Percentiles rank a stretch among this genome's conserved stretches.
phyloP scores from a whole-genome alignment of 371 early-diverging fungal genomes.

The Coemansia sp. region DNA sequence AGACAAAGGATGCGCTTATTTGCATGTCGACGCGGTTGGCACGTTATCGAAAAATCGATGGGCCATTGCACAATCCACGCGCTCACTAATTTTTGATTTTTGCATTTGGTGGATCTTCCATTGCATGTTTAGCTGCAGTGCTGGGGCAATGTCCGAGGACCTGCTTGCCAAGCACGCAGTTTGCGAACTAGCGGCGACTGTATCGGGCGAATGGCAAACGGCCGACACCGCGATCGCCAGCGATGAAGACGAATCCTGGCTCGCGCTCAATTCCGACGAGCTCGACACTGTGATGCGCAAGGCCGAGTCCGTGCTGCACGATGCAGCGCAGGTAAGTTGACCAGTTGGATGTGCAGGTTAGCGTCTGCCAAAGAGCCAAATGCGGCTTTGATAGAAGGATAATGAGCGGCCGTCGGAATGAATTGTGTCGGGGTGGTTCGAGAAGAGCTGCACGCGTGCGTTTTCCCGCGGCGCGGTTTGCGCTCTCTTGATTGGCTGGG shows the following conservation, averaged over 20 bases:
- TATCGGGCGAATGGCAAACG: background rate
- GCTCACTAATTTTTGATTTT: background rate
- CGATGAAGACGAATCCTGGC: constrained; percentile 46
- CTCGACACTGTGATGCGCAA: constrained; percentile 44
- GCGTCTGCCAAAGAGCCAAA: background rate
- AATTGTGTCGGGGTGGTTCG: constrained; percentile 3
- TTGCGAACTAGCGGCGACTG: constrained; percentile 4
- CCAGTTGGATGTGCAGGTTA: background rate
- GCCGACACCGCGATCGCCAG: background rate
- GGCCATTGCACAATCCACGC: background rate
- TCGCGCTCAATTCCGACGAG: constrained; percentile 32
- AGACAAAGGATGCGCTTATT: constrained; percentile 1
- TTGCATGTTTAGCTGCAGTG: constrained; percentile 14
- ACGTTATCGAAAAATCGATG: constrained; percentile 9
- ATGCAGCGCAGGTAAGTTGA: constrained; percentile 38
- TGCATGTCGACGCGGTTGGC: constrained; percentile 8
- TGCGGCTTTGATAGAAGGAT: background rate
- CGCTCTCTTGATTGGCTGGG: constrained; percentile 26
- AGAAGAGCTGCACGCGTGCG: constrained; percentile 33
- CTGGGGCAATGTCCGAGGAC: constrained; percentile 9
- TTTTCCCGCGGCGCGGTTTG: constrained; percentile 36
- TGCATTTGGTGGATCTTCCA: constrained; percentile 1
- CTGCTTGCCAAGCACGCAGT: constrained; percentile 15
- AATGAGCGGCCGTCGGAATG: background rate
- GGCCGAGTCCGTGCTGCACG: constrained; percentile 36